Evolutionary conservation across 2,329 filamentous ascomycete genomes (phyloP).

Genomic region (Simplicillium aogashimaense): DNA sequence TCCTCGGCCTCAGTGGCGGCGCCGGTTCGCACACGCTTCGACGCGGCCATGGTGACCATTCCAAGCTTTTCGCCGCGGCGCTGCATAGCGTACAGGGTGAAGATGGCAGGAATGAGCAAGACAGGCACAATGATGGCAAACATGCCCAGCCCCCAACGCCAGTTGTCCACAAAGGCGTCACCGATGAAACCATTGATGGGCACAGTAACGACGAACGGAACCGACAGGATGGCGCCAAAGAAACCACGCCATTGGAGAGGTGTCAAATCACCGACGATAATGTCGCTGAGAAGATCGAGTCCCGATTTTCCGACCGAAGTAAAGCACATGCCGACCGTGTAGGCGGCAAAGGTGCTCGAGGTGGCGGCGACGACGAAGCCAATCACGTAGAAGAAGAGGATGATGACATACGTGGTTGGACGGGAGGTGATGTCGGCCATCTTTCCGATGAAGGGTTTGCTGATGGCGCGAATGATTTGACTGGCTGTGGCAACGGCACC

Average conservation of each 20-base stretch:
- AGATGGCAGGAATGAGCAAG: conserved; percentile 44
- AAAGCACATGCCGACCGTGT: conserved; percentile 45
- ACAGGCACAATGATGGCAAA: conserved; percentile 52
- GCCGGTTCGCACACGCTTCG: conserved; percentile 23
- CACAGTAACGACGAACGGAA: conserved; percentile 13
- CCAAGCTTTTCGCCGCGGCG: conserved; percentile 45
- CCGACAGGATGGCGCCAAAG: conserved; percentile 7
- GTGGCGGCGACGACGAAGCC: conserved; percentile 49
- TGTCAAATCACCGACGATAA: conserved; percentile 55
- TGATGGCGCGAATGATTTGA: conserved; percentile 35
- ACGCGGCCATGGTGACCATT: conserved; percentile 26
- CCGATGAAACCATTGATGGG: conserved; percentile 31
- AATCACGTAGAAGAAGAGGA: conserved; percentile 41
- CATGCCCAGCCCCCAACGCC: conserved; percentile 55
- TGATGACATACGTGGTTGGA: conserved; percentile 48
- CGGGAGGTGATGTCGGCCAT: conserved; percentile 52
- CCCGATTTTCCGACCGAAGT: conserved; percentile 49
- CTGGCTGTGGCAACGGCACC: conserved; percentile 12
- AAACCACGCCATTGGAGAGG: conserved; percentile 28
- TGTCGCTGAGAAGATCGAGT: conserved; percentile 50
- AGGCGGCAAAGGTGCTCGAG: conserved; percentile 39
- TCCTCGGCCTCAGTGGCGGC: conserved; percentile 9
- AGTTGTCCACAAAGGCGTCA: conserved; percentile 29
- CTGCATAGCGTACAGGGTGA: conserved; percentile 47
- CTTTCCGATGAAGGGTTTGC: conserved; percentile 52